A percentile compares a stretch with the other conserved stretches of the same genome.
phyloP scores from a whole-genome alignment of 352 stramenopile genomes.

The Aphanomyces stellatus region DNA sequence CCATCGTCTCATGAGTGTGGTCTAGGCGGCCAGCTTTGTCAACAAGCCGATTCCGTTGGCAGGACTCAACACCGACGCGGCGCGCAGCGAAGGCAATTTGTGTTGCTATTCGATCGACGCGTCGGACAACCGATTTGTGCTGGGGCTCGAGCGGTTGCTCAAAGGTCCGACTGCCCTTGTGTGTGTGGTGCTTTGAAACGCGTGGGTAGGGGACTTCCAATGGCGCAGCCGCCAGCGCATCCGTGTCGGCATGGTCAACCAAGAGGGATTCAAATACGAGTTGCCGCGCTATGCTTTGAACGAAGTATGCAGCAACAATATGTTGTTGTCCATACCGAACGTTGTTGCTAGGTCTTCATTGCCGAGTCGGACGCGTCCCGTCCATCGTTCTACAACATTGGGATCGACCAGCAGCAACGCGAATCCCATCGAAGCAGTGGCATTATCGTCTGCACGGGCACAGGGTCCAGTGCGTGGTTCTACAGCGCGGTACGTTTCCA shows the following conservation, averaged over 20 bases:
- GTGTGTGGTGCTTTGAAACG: neutral
- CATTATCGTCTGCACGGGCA: conserved; percentile 82
- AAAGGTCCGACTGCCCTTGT: conserved; percentile 25
- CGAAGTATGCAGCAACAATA: conserved; percentile 27
- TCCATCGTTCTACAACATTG: conserved; percentile 83
- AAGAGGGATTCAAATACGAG: conserved; percentile 83
- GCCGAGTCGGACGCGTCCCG: conserved; percentile 77
- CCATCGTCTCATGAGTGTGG: too few species aligned
- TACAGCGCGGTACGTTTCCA: conserved; percentile 62
- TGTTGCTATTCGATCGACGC: conserved; percentile 83
- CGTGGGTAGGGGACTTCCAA: conserved; percentile 52
- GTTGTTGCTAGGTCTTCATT: conserved; percentile 54
- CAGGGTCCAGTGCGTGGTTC: conserved; percentile 81
- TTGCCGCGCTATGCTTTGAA: conserved; percentile 79
- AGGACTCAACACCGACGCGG: conserved; percentile 79
- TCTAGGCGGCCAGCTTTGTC: conserved; percentile 62
- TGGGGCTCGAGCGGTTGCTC: conserved; percentile 56
- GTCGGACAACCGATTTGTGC: conserved; percentile 57
- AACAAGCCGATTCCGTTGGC: conserved; percentile 78
- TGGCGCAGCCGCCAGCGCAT: conserved; percentile 78
- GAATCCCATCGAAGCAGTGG: conserved; percentile 82
- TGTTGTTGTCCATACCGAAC: neutral
- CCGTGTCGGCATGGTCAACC: conserved; percentile 82
- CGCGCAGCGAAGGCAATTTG: conserved; percentile 76
- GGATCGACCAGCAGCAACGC: conserved; percentile 80